Evolutionary conservation across 1,284 basidiomycete species (phyloP), one percentile per base, ranked within the genome.

Genomic region (Austroboletus niveus): DNA sequence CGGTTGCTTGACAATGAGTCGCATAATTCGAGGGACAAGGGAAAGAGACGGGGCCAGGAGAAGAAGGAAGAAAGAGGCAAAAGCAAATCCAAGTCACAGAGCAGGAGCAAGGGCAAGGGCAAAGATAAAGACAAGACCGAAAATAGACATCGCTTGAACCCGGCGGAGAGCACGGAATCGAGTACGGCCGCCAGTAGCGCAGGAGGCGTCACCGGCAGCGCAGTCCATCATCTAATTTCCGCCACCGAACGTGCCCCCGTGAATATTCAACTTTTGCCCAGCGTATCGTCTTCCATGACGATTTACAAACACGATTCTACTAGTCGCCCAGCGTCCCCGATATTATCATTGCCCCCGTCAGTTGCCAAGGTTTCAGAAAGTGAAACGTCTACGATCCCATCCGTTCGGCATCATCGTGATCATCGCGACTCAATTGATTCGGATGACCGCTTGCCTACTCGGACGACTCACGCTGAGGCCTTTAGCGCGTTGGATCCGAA

Each of bases 401-500:
- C 47, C 24, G 46, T 54, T 20, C 48, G 41, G 38, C 50, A 52
- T 11, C 43, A 56, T 47, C 59, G 48, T n/a, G 52, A 63, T 15
- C 61, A 69, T 35, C 69, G 68, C 9, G 63, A 61, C 27, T 69
- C 68, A 0, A 45, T 61, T 9, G 71, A 72, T 47, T 62, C 59
- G 7, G 51, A 68, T 44, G 52, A 72, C 57, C 51, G 70, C 69
- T 24, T 62, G 45, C 66, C 78, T 48, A 59, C 69, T 24, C 80
- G 84, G 27, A 89, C 87, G 3, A 84, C 85, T 6, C 85, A 90
- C 62, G 79, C 79, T 10, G 87, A 90, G 67, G 82, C 85, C 0
- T 90, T 86, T 57, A 80, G 79, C 4, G 78, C 85, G n/a, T 72
- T 89, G 49, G 80, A 87, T 63, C 78, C 82, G 24, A 77, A 74